phyloP scores from a whole-genome alignment of 371 early-diverging fungal species.

The Neoconidiobolus thromboides region DNA sequence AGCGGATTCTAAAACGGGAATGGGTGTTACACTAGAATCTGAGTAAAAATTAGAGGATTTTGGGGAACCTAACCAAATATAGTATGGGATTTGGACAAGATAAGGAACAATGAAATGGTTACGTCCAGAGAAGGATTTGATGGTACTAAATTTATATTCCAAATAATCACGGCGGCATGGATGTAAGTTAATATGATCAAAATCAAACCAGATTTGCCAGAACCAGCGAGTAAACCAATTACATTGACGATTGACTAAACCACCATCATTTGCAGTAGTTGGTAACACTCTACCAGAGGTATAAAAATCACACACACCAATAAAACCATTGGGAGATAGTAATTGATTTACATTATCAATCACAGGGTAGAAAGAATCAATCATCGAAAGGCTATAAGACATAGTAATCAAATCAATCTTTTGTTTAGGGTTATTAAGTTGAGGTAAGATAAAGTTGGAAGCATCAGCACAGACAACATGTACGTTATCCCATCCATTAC shows the following conservation, averaged over 20 bases:
- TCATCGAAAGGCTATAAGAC: constrained; percentile 81
- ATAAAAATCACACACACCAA: constrained; percentile 65
- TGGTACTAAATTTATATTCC: constrained; percentile 59
- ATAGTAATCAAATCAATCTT: constrained; percentile 55
- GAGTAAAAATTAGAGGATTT: neutral
- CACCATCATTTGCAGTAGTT: constrained; percentile 24
- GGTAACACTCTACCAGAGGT: constrained; percentile 21
- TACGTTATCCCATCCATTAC: constrained; percentile 61
- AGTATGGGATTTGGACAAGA: constrained; percentile 63
- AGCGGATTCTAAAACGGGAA: too few species aligned
- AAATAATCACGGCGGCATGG: constrained; percentile 68
- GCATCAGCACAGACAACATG: constrained; percentile 65
- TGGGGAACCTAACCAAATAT: constrained; percentile 49
- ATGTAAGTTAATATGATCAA: constrained; percentile 58
- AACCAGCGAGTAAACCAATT: constrained; percentile 63
- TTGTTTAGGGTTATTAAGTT: constrained; percentile 26
- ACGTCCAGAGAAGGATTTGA: constrained; percentile 46
- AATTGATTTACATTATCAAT: constrained; percentile 43
- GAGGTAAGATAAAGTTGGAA: constrained; percentile 36
- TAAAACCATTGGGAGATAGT: constrained; percentile 42
- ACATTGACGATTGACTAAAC: constrained; percentile 31
- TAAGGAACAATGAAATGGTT: constrained; percentile 57
- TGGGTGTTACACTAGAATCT: neutral
- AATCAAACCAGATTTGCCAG: constrained; percentile 59
- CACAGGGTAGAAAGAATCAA: constrained; percentile 47